phyloP scores from a whole-genome alignment of 2,329 filamentous ascomycete genomes.

The Iodosphaeria phyllophila region DNA sequence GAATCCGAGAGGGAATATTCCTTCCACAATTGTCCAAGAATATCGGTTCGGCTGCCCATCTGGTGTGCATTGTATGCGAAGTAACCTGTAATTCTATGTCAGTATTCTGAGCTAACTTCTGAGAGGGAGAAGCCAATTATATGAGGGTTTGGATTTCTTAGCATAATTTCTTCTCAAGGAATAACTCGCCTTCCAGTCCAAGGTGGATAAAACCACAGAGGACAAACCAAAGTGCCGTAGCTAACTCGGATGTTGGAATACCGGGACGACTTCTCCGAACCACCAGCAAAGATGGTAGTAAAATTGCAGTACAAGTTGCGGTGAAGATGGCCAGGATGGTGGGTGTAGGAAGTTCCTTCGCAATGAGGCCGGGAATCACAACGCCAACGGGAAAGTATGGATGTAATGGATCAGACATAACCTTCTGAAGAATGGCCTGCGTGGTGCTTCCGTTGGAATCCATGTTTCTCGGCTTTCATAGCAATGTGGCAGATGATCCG shows the following conservation, averaged over 20 bases:
- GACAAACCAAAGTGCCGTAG: constrained; percentile 56
- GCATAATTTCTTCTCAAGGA: too few relatives aligned
- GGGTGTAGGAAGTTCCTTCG: constrained; percentile 43
- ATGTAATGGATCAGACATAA: constrained; percentile 19
- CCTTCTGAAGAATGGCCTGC: too few relatives aligned
- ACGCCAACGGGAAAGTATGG: constrained; percentile 55
- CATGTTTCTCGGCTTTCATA: too few relatives aligned
- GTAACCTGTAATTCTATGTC: constrained; percentile 19
- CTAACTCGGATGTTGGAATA: constrained; percentile 32
- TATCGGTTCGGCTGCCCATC: constrained; percentile 19
- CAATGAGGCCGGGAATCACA: constrained; percentile 40
- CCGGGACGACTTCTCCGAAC: constrained; percentile 32
- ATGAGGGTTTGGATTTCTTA: too few relatives aligned
- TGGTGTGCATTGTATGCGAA: constrained; percentile 23
- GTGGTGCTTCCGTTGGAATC: too few relatives aligned
- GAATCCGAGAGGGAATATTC: constrained; percentile 38
- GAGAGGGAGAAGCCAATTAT: too few relatives aligned
- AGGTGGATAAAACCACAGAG: constrained; percentile 38
- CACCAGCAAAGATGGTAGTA: constrained; percentile 34
- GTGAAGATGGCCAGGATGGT: constrained; percentile 42
- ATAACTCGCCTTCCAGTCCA: constrained; percentile 19
- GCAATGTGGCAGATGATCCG: too few relatives aligned
- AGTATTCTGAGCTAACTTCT: neutral
- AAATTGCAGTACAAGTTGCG: constrained; percentile 33
- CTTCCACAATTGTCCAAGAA: constrained; percentile 37